These are phyloP conservation scores for Trichoderma endophyticum DNA, from an alignment of 2,329 filamentous ascomycete species.

Conservation along the genomic window DNA sequence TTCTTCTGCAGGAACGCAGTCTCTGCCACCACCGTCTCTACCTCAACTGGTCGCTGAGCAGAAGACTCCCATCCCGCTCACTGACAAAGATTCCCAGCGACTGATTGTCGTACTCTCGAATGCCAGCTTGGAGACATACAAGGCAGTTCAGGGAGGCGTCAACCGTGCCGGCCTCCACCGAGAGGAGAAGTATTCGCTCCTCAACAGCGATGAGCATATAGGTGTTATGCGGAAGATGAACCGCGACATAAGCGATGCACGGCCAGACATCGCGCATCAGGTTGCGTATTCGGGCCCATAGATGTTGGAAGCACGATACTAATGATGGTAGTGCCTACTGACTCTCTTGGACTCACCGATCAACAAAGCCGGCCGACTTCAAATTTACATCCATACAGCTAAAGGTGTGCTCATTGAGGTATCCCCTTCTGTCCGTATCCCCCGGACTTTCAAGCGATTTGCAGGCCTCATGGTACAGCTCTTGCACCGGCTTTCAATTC, in stretches of 20 bases:
- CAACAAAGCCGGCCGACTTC: conserved; percentile 96
- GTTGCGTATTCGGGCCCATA: conserved; percentile 47
- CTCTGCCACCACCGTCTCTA: conserved; percentile 84
- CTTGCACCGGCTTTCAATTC: conserved; percentile 90
- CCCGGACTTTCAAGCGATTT: conserved; percentile 97
- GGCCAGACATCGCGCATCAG: conserved; percentile 98
- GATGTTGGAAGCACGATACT: conserved; percentile 47
- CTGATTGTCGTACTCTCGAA: conserved; percentile 96
- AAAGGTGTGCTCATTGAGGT: conserved; percentile 98
- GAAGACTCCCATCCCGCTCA: conserved; percentile 74
- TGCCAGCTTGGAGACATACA: conserved; percentile 96
- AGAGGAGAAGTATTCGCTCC: conserved; percentile 93
- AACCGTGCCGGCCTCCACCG: conserved; percentile 62
- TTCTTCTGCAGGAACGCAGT: conserved; percentile 71
- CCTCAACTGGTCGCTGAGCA: conserved; percentile 94
- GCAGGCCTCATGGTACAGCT: conserved; percentile 98
- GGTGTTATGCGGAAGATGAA: conserved; percentile 99
- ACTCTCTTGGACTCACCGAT: conserved; percentile 96
- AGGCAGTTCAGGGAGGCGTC: conserved; percentile 72
- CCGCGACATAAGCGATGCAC: conserved; percentile 93
- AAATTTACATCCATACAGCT: conserved; percentile 98
- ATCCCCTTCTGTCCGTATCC: conserved; percentile 95
- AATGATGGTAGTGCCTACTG: conserved; percentile 73
- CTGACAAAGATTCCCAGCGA: conserved; percentile 86
- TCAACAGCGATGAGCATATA: conserved; percentile 99